These are phyloP conservation scores for Aspergillus texensis DNA, from an alignment of 2,329 filamentous ascomycete species.

Conservation along the genomic window DNA sequence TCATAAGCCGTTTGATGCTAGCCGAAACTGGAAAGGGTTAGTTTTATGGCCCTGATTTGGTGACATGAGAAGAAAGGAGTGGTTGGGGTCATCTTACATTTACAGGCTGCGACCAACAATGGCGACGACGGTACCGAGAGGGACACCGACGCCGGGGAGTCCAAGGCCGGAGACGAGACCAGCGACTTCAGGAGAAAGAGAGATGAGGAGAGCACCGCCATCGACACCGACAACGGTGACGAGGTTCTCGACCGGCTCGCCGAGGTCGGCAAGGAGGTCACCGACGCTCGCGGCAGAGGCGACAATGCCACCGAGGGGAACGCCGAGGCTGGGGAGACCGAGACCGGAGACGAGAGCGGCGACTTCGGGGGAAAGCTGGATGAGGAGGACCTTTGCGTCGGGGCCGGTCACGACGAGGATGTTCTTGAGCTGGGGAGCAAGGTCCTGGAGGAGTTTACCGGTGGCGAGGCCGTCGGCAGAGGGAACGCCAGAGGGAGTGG, in stretches of 20 bases:
- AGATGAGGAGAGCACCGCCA: slow-evolving; percentile 29
- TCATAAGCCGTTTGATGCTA: not conserved
- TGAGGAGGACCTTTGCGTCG: slow-evolving; percentile 29
- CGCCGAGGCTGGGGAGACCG: slow-evolving; percentile 28
- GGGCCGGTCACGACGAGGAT: slow-evolving; percentile 31
- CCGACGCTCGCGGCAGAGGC: slow-evolving; percentile 10
- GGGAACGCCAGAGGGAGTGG: not conserved
- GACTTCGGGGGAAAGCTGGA: slow-evolving; percentile 35
- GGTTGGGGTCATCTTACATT: not conserved
- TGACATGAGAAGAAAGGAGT: too few relatives aligned
- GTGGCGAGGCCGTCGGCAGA: too few relatives aligned
- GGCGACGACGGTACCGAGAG: slow-evolving; percentile 6
- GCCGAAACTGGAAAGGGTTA: too few relatives aligned
- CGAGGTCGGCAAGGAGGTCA: not conserved
- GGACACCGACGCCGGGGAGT: slow-evolving; percentile 26
- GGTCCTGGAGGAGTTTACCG: not conserved
- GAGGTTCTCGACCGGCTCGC: slow-evolving; percentile 1
- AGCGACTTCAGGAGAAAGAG: slow-evolving; percentile 33
- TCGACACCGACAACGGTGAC: slow-evolving; percentile 31
- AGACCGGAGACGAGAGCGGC: slow-evolving; percentile 30
- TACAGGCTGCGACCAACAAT: not conserved
- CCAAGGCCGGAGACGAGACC: slow-evolving; percentile 31
- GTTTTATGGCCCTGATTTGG: too few relatives aligned
- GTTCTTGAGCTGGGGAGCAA: not conserved
- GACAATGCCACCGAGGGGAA: slow-evolving; percentile 30